A percentile compares a stretch with the other conserved stretches of the same genome.
phyloP scores from a whole-genome alignment of 2,329 filamentous ascomycete genomes.

The Apiospora sp. region DNA sequence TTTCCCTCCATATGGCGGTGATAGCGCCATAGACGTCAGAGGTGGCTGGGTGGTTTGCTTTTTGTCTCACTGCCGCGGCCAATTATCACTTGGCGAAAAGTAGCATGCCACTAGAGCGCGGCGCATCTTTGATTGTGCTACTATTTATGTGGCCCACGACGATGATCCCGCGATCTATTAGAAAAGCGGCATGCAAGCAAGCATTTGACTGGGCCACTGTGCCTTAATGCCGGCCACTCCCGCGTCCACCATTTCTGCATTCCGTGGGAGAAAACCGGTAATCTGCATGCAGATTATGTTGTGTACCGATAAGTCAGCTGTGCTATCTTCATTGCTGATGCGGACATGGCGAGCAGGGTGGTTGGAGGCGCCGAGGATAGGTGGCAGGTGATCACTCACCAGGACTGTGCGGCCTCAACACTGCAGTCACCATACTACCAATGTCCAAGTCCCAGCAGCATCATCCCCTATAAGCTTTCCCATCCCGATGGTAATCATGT shows the following conservation, averaged over 20 bases:
- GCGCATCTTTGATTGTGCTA: background rate
- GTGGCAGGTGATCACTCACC: no score
- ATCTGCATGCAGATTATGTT: background rate
- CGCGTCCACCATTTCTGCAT: background rate
- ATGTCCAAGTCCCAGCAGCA: background rate
- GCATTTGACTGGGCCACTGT: background rate
- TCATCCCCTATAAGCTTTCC: no score
- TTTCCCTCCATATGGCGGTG: background rate
- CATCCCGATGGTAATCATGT: no score
- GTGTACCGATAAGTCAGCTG: background rate
- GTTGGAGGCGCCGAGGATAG: background rate
- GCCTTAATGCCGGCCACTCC: background rate
- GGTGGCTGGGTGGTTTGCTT: background rate
- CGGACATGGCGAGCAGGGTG: background rate
- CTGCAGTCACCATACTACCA: background rate
- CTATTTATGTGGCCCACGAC: background rate
- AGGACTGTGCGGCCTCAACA: background rate
- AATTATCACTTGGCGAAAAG: background rate
- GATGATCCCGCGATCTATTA: background rate
- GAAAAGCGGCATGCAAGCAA: background rate
- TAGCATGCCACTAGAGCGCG: background rate
- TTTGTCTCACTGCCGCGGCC: background rate
- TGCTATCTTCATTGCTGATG: background rate
- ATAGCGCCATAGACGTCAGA: background rate
- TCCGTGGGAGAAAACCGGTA: background rate